Evolutionary conservation across 192 early-diverging fungal genomes (phyloP), one percentile per base, ranked within the genome.

Genomic region (Phlyctochytrium bullatum): DNA sequence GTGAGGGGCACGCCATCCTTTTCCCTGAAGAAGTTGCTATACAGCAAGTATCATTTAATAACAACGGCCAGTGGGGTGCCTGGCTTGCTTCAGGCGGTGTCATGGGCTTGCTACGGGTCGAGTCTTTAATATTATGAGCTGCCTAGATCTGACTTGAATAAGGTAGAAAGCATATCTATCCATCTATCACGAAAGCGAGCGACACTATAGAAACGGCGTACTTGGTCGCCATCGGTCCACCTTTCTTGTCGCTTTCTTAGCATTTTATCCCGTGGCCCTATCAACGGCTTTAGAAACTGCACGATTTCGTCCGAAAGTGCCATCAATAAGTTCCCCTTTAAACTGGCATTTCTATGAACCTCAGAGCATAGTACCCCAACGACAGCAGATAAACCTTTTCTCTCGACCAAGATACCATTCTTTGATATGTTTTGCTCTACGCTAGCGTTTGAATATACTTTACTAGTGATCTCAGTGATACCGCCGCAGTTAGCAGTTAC

Each of bases 401-500:
- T n/a, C n/a, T n/a, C n/a, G n/a, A n/a, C n/a, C n/a, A n/a, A n/a
- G n/a, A n/a, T n/a, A n/a, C n/a, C n/a, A n/a, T n/a, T n/a, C n/a
- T n/a, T n/a, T n/a, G n/a, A n/a, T n/a, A n/a, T n/a, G n/a, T n/a
- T n/a, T n/a, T n/a, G n/a, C n/a, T n/a, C n/a, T n/a, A n/a, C n/a
- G n/a, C n/a, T n/a, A n/a, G n/a, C n/a, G n/a, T n/a, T n/a, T n/a
- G n/a, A n/a, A n/a, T n/a, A n/a, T n/a, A n/a, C n/a, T n/a, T n/a
- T n/a, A n/a, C n/a, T n/a, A n/a, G n/a, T n/a, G n/a, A n/a, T n/a
- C 40, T 74, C 73, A 10, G 2, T 12, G 3, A 34, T 51, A 14
- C 73, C 73, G 14, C 73, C 73, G 47, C 73, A 74, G n/a, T 58
- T 20, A 32, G 67, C 31, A 12, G 56, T 35, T n/a, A 74, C 73